phyloP scores from a whole-genome alignment of 2,329 filamentous ascomycete genomes.

The Sclerotinia minor region DNA sequence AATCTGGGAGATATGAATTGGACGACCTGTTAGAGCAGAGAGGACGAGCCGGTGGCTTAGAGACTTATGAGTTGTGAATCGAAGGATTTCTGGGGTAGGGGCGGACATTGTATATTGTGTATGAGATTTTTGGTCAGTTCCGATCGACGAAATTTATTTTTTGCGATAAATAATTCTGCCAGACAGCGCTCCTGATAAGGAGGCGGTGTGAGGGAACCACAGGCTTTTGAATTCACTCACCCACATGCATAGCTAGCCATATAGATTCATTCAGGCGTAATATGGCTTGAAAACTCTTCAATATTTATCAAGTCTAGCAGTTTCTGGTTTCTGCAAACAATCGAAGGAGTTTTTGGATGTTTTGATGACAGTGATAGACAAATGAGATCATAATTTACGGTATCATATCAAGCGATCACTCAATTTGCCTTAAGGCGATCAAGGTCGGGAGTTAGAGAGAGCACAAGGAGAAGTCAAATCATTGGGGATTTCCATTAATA shows the following conservation, averaged over 20 bases:
- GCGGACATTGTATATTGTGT: slow-evolving; percentile 36
- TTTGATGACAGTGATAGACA: not conserved
- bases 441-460: not conserved
- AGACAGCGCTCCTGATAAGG: slow-evolving; percentile 8
- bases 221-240: not conserved
- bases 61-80: slow-evolving; percentile 81
- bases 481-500: not conserved
- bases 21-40: slow-evolving; percentile 84
- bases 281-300: not conserved
- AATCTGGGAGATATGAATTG: slow-evolving; percentile 92
- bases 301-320: not conserved
- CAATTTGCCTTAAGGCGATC: not conserved
- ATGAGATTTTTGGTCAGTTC: slow-evolving; percentile 13
- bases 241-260: not conserved
- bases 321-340: too few species aligned
- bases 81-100: slow-evolving; percentile 53
- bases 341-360: not conserved
- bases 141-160: slow-evolving; percentile 21
- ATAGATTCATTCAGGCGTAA: not conserved
- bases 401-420: not conserved
- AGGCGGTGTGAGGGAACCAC: slow-evolving; percentile 6
- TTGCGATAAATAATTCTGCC: slow-evolving; percentile 24
- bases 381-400: not conserved
- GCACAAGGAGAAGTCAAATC: not conserved
- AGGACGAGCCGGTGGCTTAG: slow-evolving; percentile 84